These are phyloP conservation scores for Berberis thunbergii DNA, from an alignment of 164 flowering plant genomes.

Conservation along the genomic window DNA sequence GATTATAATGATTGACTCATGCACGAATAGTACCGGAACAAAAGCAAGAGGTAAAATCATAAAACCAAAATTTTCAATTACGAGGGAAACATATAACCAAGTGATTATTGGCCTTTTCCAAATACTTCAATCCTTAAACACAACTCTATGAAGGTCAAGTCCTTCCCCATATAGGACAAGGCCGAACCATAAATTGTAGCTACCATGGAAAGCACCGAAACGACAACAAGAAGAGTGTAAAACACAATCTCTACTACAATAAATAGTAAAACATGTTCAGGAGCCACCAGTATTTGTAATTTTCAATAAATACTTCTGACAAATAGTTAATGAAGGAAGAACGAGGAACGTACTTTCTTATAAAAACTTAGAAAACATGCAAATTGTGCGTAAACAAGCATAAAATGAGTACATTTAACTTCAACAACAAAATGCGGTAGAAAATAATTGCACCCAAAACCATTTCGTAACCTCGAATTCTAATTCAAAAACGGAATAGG, in stretches of 20 bases:
- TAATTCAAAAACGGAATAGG: no score
- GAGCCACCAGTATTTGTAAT: no score
- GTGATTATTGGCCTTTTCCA: conserved; percentile 21
- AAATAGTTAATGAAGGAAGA: no score
- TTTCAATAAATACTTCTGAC: no score
- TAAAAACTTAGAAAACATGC: no score
- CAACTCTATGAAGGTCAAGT: conserved; percentile 10
- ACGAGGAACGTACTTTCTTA: no score
- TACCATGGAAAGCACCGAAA: background rate
- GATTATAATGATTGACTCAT: background rate
- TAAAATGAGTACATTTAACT: no score
- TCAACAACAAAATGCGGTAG: no score
- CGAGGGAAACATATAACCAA: conserved; percentile 11
- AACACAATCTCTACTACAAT: background rate
- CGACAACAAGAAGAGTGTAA: background rate
- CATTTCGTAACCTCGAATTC: no score
- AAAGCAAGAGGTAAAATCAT: background rate
- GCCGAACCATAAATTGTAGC: background rate
- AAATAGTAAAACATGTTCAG: no score
- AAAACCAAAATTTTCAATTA: conserved; percentile 12
- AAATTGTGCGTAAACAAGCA: no score
- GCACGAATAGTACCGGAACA: background rate
- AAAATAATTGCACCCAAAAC: no score
- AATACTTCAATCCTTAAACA: background rate
- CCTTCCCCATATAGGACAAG: background rate